Percentiles rank a stretch among this genome's conserved stretches.
phyloP scores from a whole-genome alignment of 1,284 basidiomycete species.

The Puccinia brachypodii region DNA sequence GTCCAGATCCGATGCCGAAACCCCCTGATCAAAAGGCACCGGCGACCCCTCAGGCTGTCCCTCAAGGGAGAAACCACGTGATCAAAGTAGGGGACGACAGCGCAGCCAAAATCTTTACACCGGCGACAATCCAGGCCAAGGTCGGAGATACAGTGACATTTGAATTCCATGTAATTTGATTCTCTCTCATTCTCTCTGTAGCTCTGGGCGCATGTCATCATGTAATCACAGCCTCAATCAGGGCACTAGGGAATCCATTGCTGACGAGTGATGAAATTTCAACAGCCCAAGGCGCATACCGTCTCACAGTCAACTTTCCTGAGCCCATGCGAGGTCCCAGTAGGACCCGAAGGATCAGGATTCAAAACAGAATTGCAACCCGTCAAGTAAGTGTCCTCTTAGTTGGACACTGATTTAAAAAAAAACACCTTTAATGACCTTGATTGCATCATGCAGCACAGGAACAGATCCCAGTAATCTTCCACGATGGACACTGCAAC shows the following conservation, averaged over 20 bases:
- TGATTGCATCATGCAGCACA: not conserved
- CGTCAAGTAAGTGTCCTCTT: slow-evolving; percentile 17
- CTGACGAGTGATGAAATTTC: not conserved
- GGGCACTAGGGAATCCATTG: not conserved
- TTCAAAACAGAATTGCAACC: slow-evolving; percentile 6
- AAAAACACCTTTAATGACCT: not conserved
- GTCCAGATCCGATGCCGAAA: not conserved
- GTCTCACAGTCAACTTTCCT: slow-evolving; percentile 39
- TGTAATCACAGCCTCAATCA: not conserved
- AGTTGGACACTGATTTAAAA: not conserved
- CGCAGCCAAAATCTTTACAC: slow-evolving; percentile 1
- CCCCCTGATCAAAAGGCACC: not conserved
- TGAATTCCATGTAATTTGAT: slow-evolving; percentile 18
- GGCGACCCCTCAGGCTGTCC: not conserved
- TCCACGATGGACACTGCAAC: slow-evolving; percentile 36
- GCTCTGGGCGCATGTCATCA: not conserved
- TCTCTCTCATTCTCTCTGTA: not conserved
- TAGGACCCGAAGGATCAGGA: slow-evolving; percentile 1
- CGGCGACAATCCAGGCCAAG: not conserved
- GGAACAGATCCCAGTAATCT: slow-evolving; percentile 1
- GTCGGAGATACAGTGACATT: slow-evolving; percentile 38
- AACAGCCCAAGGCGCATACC: slow-evolving; percentile 27
- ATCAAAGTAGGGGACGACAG: slow-evolving; percentile 1
- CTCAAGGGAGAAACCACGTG: slow-evolving; percentile 10
- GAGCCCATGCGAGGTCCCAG: not conserved